Evolutionary conservation across 371 early-diverging fungal species (phyloP), one percentile per base, ranked within the genome.

Genomic region (Dichotomocladium elegans): DNA sequence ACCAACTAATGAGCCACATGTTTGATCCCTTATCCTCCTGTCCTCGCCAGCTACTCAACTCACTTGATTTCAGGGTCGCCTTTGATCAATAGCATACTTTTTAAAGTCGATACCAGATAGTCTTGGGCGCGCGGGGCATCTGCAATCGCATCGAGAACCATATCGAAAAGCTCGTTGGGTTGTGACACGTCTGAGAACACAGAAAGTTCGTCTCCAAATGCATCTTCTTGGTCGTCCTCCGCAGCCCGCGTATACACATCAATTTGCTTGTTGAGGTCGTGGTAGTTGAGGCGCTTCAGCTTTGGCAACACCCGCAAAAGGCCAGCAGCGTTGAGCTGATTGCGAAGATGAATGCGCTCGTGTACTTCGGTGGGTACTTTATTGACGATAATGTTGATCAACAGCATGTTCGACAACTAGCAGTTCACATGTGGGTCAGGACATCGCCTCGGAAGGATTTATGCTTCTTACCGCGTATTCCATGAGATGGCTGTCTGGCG

Each of bases 361-460:
- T 88, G 84, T 7, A 87, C 77, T 29, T 88, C 85, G 28, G 82
- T 73, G 3, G 85, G 83, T 3, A 88, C 82, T 51, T 81, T 82
- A 2, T 88, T 82, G 0, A 85, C 14, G 17, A 93, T 53, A 2
- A 87, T 83, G 59, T 93, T 93, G 51, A 93, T 73, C 35, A 93
- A 68, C 17, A 93, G 83, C 75, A 93, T 80, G 52, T 86, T 89
- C n/a, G 91, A 86, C 17, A 92, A 60, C 78, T 85, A 67, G 12
- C 25, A n/a, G 10, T 1, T 8, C 2, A 27, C 6, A 14, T 29
- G 14, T 24, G 14, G 29, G 26, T 6, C 22, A 9, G 4, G 25
- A 17, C 11, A 44, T 27, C 21, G 7, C 41, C 41, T 15, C 41
- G 17, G 41, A 25, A n/a, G n/a, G n/a, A n/a, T n/a, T n/a, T n/a